phyloP scores from a whole-genome alignment of 2,329 filamentous ascomycete species.

The Alternaria incomplexa region DNA sequence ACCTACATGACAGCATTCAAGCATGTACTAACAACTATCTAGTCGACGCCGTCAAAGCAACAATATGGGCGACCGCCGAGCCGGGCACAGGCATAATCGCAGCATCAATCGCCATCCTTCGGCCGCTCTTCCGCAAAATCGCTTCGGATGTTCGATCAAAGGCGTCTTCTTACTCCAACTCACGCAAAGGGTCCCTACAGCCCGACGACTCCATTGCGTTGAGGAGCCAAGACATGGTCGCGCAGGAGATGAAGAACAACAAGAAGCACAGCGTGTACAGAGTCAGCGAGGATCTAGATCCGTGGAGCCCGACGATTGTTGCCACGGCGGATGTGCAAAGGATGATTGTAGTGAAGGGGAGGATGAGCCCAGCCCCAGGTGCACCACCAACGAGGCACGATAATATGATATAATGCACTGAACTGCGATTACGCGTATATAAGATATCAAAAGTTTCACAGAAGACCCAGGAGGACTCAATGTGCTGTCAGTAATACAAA shows the following conservation, averaged over 20 bases:
- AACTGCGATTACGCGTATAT: background rate
- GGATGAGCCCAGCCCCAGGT: background rate
- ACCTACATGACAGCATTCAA: background rate
- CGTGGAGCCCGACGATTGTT: conserved; percentile 27
- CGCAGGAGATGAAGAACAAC: conserved; percentile 9
- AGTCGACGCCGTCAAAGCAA: conserved; percentile 47
- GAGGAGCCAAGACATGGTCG: conserved; percentile 6
- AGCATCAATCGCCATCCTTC: conserved; percentile 55
- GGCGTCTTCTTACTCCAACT: conserved; percentile 14
- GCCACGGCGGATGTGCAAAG: conserved; percentile 23
- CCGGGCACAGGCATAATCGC: conserved; percentile 59
- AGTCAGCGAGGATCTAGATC: conserved; percentile 12
- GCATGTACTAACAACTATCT: conserved; percentile 7
- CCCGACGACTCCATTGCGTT: conserved; percentile 21
- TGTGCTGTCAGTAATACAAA: background rate
- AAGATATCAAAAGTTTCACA: background rate
- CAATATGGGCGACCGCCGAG: conserved; percentile 57
- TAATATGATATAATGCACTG: background rate
- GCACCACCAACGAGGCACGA: background rate
- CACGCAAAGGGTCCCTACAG: conserved; percentile 12
- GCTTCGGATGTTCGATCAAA: conserved; percentile 26
- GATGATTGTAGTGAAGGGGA: conserved; percentile 20
- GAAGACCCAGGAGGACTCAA: background rate
- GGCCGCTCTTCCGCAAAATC: conserved; percentile 50
- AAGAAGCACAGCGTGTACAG: conserved; percentile 14